These are phyloP conservation scores for Colletotrichum horii DNA, from an alignment of 2,329 filamentous ascomycete genomes.

Conservation along the genomic window DNA sequence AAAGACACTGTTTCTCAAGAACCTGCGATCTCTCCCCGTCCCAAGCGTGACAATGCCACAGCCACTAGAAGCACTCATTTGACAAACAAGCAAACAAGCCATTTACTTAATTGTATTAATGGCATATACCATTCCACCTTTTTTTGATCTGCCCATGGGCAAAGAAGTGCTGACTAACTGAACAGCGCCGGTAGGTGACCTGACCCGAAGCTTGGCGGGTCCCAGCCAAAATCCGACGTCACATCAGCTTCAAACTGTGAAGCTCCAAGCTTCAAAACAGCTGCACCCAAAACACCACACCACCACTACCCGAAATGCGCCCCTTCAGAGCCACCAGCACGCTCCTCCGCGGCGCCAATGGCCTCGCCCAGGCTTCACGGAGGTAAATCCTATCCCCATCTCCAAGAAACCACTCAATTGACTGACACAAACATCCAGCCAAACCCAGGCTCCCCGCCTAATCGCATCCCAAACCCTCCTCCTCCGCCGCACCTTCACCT, in stretches of 20 bases:
- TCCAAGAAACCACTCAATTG: neutral
- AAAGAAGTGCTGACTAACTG: neutral
- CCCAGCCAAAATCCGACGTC: neutral
- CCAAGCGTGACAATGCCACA: neutral
- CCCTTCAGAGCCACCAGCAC: neutral
- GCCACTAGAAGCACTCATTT: neutral
- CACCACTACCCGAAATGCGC: neutral
- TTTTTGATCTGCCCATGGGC: neutral
- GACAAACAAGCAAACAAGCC: neutral
- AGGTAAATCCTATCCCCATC: neutral
- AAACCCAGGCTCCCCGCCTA: conserved; percentile 1
- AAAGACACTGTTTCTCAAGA: neutral
- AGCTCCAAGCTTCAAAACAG: neutral
- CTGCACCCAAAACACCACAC: neutral
- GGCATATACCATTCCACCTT: neutral
- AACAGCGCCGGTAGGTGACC: neutral
- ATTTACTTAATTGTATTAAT: neutral
- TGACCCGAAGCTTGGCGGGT: neutral
- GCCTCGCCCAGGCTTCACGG: neutral
- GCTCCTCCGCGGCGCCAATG: conserved; percentile 16
- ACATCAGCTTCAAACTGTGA: neutral
- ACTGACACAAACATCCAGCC: neutral
- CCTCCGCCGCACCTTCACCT: conserved; percentile 32
- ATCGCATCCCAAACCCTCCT: neutral
- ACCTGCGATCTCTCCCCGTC: neutral